Evolutionary conservation across 169 alveolate genomes (phyloP).

Genomic region (Plasmodium cynomolgi): DNA sequence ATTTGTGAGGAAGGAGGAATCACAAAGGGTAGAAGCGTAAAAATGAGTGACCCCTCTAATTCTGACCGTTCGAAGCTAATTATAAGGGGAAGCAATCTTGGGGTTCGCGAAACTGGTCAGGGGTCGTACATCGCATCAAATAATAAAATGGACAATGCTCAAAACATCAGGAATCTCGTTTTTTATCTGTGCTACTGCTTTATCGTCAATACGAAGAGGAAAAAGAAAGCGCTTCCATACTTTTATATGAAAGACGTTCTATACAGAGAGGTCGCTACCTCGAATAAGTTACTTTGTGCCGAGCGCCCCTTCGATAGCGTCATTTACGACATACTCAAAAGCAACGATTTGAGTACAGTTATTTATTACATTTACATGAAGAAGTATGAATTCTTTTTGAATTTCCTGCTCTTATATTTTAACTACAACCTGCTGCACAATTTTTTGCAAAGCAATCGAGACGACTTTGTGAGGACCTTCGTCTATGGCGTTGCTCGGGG

Average conservation of each 20-base stretch:
- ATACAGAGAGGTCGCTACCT: slow-evolving; percentile 8
- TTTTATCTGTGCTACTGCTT: slow-evolving; percentile 31
- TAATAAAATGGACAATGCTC: not conserved
- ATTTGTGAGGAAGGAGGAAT: not conserved
- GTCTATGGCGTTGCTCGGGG: not conserved
- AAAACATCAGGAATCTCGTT: not conserved
- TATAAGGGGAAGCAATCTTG: not conserved
- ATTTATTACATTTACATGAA: slow-evolving; percentile 55
- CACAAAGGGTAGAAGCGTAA: not conserved
- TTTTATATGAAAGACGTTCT: slow-evolving; percentile 16
- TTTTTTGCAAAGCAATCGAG: slow-evolving; percentile 1
- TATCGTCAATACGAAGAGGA: not conserved
- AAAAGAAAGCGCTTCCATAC: slow-evolving; percentile 25
- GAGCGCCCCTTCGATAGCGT: not conserved
- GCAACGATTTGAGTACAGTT: slow-evolving; percentile 24
- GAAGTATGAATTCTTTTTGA: slow-evolving; percentile 45
- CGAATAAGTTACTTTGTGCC: slow-evolving; percentile 1
- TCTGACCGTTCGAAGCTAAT: not conserved
- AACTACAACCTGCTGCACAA: slow-evolving; percentile 30
- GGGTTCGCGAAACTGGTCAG: not conserved
- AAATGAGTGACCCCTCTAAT: not conserved
- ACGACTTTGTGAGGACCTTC: not conserved
- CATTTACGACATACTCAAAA: slow-evolving; percentile 31
- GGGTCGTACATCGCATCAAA: not conserved
- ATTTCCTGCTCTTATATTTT: slow-evolving; percentile 38